Evolutionary conservation across 169 alveolate genomes (phyloP).

Genomic region (Plasmodium gonderi): DNA sequence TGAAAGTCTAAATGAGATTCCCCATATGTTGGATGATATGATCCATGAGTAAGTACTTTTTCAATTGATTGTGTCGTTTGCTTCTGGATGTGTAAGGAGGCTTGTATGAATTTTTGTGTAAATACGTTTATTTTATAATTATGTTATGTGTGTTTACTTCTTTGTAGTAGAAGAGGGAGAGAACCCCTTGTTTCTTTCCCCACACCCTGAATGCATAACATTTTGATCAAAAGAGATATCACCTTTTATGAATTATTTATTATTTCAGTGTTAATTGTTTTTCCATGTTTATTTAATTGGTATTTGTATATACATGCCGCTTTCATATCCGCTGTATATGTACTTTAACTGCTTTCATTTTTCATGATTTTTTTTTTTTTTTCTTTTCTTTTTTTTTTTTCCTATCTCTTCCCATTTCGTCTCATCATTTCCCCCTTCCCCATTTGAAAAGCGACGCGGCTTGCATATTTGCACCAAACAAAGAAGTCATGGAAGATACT

Average conservation of each 20-base stretch:
- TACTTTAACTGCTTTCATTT: not conserved
- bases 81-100: not conserved
- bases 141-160: no score
- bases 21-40: slow-evolving; percentile 36
- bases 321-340: not conserved
- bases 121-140: not conserved
- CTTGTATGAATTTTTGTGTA: not conserved
- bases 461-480: slow-evolving; percentile 68
- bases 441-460: slow-evolving; percentile 69
- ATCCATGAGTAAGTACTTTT: slow-evolving; percentile 39
- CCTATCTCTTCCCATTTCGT: not conserved
- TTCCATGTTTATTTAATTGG: no score
- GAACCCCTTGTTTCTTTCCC: no score
- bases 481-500: slow-evolving; percentile 65
- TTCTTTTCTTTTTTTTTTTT: not conserved
- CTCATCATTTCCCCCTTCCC: no score
- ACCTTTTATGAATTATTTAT: no score
- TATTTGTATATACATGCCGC: no score
- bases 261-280: no score
- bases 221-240: no score
- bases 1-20: slow-evolving; percentile 8
- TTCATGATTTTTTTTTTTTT: not conserved
- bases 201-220: no score
- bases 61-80: not conserved
- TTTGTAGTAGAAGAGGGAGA: no score